Base-by-base conservation (phyloP, 2,329 filamentous ascomycete species). In the Microcera coccophila region DNA sequence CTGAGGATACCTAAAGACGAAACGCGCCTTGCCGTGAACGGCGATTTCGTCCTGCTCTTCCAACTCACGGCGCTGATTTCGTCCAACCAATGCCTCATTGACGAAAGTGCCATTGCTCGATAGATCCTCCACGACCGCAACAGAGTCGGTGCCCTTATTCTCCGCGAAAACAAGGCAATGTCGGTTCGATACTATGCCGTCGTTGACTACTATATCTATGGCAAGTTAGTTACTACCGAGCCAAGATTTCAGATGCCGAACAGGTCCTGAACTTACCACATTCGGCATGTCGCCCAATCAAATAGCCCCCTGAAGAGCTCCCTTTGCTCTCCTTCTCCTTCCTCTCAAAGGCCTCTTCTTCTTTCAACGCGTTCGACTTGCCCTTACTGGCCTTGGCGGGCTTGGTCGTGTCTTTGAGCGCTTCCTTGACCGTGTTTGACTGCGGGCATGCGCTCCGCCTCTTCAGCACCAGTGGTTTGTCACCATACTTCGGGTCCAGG, bases 81-180 rank as follows among this genome's bases (percentile, higher is more conserved):
- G 84, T 18, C 93, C 93, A 18, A 98, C 81, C 21, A 95, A 77
- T 14, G 84, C 85, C 57, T 96, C 90, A 60, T 97, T 97, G 56
- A 98, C 85, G 62, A 90, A 98, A 0, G 94, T 98, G 38, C 93
- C 93, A 62, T 98, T 98, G 61, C 84, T 93, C 5, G 93, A 98
- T 16, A 97, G 70, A 64, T 98, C 93, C 63, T 98, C 90, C 4
- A 98, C 67, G 11, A 97, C 78, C 8, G 89, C 91, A 32, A 81
- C 75, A 52, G 73, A 77, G 64, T 79, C 73, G 14, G 69, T 66
- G 9, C 71, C 75, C 52, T 78, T 78, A 48, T 79, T 79, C 59
- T 81, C 76, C 17, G 69, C 74, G 57, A 86, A 87, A 2, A 88
- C 53, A 8, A 87, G 68, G 50, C 84, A 88, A 64, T 90, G 87